Conservation (phyloP, 805 yeast species). For the Candida insectalens region DNA sequence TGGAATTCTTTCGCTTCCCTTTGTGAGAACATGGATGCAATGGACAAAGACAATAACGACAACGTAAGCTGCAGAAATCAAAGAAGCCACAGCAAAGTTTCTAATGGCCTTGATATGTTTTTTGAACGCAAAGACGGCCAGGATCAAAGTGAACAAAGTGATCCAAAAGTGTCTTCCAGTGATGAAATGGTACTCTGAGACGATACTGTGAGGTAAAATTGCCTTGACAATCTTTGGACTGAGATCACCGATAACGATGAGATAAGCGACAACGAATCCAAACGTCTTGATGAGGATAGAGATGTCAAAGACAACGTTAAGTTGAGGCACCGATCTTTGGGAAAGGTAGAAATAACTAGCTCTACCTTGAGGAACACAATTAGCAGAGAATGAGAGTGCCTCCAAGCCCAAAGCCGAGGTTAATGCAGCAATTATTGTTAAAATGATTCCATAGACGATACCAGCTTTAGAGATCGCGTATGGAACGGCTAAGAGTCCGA, state of each 20-base stretch:
- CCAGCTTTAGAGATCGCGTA: constrained; percentile 50
- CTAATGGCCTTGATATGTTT: constrained; percentile 73
- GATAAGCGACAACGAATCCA: constrained; percentile 60
- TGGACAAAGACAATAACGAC: constrained; percentile 68
- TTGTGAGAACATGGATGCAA: constrained; percentile 44
- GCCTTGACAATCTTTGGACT: constrained; percentile 48
- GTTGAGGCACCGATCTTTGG: constrained; percentile 48
- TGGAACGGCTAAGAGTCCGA: constrained; percentile 68
- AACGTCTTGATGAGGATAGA: constrained; percentile 66
- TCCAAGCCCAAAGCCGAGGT: constrained; percentile 52
- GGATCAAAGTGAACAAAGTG: constrained; percentile 39
- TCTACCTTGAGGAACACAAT: constrained; percentile 45
- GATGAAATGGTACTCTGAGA: constrained; percentile 15
- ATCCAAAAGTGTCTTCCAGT: constrained; percentile 51
- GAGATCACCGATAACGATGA: constrained; percentile 62
- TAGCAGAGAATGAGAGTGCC: constrained; percentile 49
- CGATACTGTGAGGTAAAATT: constrained; percentile 11
- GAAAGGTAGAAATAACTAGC: constrained; percentile 60
- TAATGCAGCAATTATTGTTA: constrained; percentile 31
- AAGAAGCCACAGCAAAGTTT: constrained; percentile 76
- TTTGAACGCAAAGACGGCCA: constrained; percentile 62
- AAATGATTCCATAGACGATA: constrained; percentile 30
- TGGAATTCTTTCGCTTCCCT: constrained; percentile 44
- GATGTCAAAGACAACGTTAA: constrained; percentile 52
- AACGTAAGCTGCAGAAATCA: constrained; percentile 71